Conservation (phyloP, 1,139 yeast genomes). For the Suhomyces chickasaworum region DNA sequence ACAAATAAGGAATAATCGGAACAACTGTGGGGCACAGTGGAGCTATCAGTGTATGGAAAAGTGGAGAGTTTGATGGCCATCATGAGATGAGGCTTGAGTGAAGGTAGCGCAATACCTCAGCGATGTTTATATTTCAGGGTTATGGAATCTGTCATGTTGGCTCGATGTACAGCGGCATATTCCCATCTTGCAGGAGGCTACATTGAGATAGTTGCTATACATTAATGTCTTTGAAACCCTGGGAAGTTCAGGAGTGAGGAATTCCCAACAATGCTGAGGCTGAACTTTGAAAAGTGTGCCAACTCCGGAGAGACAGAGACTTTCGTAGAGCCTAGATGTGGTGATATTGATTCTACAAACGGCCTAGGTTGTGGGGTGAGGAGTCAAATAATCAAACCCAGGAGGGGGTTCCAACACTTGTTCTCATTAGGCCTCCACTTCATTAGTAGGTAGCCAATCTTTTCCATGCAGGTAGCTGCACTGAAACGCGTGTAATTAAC, state of each 20-base stretch:
- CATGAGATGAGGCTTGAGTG: too few species aligned
- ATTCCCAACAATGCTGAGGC: neutral
- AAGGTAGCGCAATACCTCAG: too few species aligned
- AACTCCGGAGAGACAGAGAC: too few species aligned
- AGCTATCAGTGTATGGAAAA: too few species aligned
- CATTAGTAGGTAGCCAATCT: neutral
- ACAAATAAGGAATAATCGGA: neutral
- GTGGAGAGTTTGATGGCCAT: neutral
- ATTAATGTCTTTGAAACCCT: neutral
- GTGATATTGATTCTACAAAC: neutral
- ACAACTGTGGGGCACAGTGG: too few species aligned
- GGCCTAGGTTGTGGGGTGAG: neutral
- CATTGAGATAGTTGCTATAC: conserved; percentile 2
- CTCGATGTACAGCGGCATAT: conserved; percentile 6
- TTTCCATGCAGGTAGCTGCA: conserved; percentile 2
- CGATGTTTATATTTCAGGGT: too few species aligned
- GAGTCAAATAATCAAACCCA: neutral
- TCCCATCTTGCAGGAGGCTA: neutral
- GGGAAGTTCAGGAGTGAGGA: neutral
- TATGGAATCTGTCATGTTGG: neutral
- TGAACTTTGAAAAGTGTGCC: neutral
- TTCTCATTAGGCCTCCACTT: neutral
- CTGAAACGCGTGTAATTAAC: conserved; percentile 7
- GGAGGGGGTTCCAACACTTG: neutral
- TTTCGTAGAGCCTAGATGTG: too few species aligned